Conservation (phyloP, 805 yeast species). For the Saturnispora kantuleensis region DNA sequence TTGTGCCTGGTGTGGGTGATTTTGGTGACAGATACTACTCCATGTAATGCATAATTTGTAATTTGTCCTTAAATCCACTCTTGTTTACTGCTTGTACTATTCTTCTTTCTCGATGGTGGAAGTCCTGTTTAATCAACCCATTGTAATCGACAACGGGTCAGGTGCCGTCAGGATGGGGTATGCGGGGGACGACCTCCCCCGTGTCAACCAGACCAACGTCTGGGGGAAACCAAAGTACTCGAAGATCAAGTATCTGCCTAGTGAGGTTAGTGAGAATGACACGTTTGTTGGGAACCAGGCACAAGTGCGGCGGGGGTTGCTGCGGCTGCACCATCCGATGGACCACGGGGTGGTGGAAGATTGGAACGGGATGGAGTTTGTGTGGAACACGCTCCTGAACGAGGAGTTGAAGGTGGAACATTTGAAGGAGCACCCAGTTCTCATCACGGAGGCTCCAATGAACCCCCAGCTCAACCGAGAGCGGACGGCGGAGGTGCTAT, state of each 20-base stretch:
- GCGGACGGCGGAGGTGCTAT: slow-evolving; percentile 50
- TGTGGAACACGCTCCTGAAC: slow-evolving; percentile 64
- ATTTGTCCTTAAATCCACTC: not conserved
- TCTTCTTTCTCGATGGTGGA: slow-evolving; percentile 9
- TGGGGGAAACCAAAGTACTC: slow-evolving; percentile 79
- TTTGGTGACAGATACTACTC: slow-evolving; percentile 97
- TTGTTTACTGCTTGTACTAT: not conserved
- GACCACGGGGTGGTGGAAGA: slow-evolving; percentile 68
- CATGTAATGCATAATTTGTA: slow-evolving; percentile 25
- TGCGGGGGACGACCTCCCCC: slow-evolving; percentile 85
- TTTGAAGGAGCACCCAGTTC: slow-evolving; percentile 73
- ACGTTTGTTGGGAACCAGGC: slow-evolving; percentile 70
- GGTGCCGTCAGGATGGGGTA: slow-evolving; percentile 82
- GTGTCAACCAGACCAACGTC: slow-evolving; percentile 49
- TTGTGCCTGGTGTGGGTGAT: slow-evolving; percentile 94
- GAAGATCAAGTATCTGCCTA: slow-evolving; percentile 51
- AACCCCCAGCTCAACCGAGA: slow-evolving; percentile 59
- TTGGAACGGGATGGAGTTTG: slow-evolving; percentile 79
- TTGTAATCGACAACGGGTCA: slow-evolving; percentile 78
- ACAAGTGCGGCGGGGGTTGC: slow-evolving; percentile 67
- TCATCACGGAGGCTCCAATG: slow-evolving; percentile 83
- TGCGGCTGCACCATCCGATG: slow-evolving; percentile 62
- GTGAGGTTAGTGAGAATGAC: slow-evolving; percentile 47
- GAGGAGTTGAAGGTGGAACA: slow-evolving; percentile 38
- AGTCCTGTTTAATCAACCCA: slow-evolving; percentile 51